Base-by-base conservation (phyloP, 208 protist genomes). In the Acanthamoeba castellanii region DNA sequence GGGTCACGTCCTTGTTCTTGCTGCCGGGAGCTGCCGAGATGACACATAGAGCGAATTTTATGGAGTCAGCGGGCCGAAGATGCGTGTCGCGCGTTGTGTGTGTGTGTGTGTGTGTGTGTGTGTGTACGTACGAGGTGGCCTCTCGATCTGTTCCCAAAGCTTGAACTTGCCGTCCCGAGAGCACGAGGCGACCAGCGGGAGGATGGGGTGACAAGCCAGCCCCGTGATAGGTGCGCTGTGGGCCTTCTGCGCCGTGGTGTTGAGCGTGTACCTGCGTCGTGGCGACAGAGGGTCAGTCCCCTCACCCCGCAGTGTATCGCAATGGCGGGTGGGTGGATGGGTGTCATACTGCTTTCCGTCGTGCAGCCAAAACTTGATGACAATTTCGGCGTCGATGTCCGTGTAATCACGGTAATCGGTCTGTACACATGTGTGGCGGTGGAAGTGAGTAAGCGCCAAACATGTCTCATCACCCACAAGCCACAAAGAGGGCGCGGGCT, bases 131-230 rank as follows among this genome's bases (percentile, higher is more conserved):
- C 85, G 5, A 1, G 42, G 8, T 52, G 6, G 18, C 34, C 66
- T 66, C 59, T 22, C 59, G 3, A 25, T 27, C 25, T 74, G 52
- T 9, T 68, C 64, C 94, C 94, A 95, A 0, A 95, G 68, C 89
- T 95, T 95, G 78, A 95, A 95, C 88, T 95, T 95, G 42, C 64
- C 78, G 66, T 95, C 94, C 25, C 34, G n/a, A 9, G 88, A 93
- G 47, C 89, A 93, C 34, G 68, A 52, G 22, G 55, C 89, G n/a
- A 93, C 89, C 45, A 93, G 20, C 16, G 81, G 85, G 3, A 94
- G 81, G 32, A 52, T 81, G 3, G 94, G 94, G 61, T 95, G 94
- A 50, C 82, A 94, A 5, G 89, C 72, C 37, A 95, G 88, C 1
- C 52, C 94, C 5, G 74, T 93, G 42, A 95, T 61, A n/a, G 5